Percentiles rank a stretch among this genome's conserved stretches.
phyloP scores from a whole-genome alignment of 768 basidiomycete genomes.

The Boletus subparvulus region DNA sequence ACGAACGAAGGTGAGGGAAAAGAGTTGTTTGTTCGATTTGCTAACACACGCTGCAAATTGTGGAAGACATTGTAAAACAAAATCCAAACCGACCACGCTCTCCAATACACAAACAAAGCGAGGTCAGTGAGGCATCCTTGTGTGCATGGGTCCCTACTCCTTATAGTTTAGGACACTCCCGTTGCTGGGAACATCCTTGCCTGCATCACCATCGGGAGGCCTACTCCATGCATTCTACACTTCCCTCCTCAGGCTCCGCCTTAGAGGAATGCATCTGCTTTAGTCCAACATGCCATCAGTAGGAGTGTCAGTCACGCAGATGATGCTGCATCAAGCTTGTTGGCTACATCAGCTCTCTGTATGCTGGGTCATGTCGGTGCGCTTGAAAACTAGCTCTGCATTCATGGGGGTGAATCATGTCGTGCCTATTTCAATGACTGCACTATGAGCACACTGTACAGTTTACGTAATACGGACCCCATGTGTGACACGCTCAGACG shows the following conservation, averaged over 20 bases:
- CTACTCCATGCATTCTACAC: background rate
- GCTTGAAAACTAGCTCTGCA: background rate
- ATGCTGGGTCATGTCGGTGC: background rate
- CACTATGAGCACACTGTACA: background rate
- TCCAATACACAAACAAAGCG: constrained; percentile 42
- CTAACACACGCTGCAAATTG: constrained; percentile 72
- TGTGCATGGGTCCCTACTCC: no score
- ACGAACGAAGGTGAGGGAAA: constrained; percentile 34
- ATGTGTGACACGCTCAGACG: background rate
- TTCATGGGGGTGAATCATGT: background rate
- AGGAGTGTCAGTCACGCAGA: background rate
- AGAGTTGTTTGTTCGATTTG: constrained; percentile 48
- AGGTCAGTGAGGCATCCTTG: background rate
- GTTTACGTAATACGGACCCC: constrained; percentile 17
- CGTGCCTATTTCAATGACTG: background rate
- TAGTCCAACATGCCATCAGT: background rate
- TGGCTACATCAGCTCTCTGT: background rate
- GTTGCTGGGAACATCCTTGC: background rate
- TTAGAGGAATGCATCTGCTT: background rate
- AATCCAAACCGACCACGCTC: constrained; percentile 44
- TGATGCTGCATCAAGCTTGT: background rate
- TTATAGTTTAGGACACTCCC: background rate
- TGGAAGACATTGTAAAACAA: constrained; percentile 78
- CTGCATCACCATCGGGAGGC: background rate
- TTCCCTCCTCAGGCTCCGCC: background rate